Percentiles rank a stretch among this genome's conserved stretches.
Conservation (phyloP, 1,284 basidiomycete genomes). For the Microbotryomycetes sp. region DNA sequence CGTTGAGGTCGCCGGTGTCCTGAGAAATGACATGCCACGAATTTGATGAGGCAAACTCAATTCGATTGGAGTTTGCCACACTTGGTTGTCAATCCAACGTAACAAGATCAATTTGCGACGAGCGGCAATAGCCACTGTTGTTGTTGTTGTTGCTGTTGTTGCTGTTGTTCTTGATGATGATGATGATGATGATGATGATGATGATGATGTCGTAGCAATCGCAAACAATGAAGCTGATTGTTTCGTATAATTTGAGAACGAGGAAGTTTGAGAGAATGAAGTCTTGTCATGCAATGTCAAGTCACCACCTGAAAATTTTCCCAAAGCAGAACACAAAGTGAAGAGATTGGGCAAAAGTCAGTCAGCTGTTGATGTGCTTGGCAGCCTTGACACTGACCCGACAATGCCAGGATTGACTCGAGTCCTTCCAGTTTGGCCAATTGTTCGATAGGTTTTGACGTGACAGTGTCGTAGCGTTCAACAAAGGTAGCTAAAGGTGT, state of each 20-base stretch:
- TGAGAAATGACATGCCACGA: conserved; percentile 38
- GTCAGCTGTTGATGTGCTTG: not conserved
- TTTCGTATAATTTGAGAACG: conserved; percentile 17
- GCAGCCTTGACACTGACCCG: conserved; percentile 54
- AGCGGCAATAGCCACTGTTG: conserved; percentile 76
- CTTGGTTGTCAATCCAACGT: conserved; percentile 71
- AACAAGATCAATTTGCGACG: conserved; percentile 77
- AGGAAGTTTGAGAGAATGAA: conserved; percentile 15
- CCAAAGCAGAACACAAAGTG: not conserved
- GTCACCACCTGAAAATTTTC: conserved; percentile 16
- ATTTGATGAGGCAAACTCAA: conserved; percentile 61
- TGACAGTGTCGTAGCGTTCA: conserved; percentile 60
- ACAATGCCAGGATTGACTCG: conserved; percentile 70
- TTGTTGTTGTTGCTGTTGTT: conserved; percentile 47
- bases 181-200: too few species aligned
- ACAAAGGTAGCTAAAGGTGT: conserved; percentile 48
- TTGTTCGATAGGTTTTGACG: conserved; percentile 71
- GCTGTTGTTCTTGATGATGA: not conserved
- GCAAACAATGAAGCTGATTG: conserved; percentile 13
- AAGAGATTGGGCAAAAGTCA: not conserved
- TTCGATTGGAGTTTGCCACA: conserved; percentile 70
- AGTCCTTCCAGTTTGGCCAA: conserved; percentile 75
- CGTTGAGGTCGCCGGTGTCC: not conserved
- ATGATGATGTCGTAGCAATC: conserved; percentile 6
- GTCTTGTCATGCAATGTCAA: conserved; percentile 20